Evolutionary conservation across 208 protist genomes (phyloP), one percentile per base, ranked within the genome.

Genomic region (Leishmania tropica): DNA sequence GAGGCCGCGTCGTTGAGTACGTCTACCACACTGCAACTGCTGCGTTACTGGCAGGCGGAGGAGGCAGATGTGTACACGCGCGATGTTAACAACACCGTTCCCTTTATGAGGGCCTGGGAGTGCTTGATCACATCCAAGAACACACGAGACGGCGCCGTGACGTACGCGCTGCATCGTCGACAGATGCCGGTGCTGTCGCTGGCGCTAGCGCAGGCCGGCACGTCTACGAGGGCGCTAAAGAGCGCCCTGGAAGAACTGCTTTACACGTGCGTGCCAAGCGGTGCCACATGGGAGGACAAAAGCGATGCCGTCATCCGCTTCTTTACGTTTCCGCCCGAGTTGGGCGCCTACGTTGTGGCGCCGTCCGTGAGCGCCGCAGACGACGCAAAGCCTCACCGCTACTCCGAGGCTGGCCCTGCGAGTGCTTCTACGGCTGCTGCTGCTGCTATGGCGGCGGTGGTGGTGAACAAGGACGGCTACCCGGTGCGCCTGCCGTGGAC

Each of bases 131-230:
- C 90, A 7, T 82, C 80, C 75, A 85, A 78, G 48, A 78, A 88
- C 47, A 64, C 77, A 19, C 37, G 51, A 8, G 77, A 85, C 48
- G 93, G 89, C 17, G 86, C 78, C 15, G 89, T 94, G 21, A 79
- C 88, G 45, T 96, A 96, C 78, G 93, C 93, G 2, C 73, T 96
- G 68, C 88, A 94, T 78, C 84, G 80, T 24, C 84, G 88, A 31
- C 81, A 92, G 78, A 94, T 96, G 85, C 93, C 93, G 3, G 91
- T 96, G 24, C 68, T 94, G 24, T 87, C 88, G 10, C 88, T 94
- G 51, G 53, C 62, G 24, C 8, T 2, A 3, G 64, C 73, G 31
- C 45, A 54, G 65, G 1, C 76, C 28, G 21, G 28, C 76, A 53
- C 48, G 19, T 47, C 70, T 54, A 56, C 73, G 51, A 6, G 56